Base-by-base conservation (phyloP, 805 yeast species). In the Candida succiphila region DNA sequence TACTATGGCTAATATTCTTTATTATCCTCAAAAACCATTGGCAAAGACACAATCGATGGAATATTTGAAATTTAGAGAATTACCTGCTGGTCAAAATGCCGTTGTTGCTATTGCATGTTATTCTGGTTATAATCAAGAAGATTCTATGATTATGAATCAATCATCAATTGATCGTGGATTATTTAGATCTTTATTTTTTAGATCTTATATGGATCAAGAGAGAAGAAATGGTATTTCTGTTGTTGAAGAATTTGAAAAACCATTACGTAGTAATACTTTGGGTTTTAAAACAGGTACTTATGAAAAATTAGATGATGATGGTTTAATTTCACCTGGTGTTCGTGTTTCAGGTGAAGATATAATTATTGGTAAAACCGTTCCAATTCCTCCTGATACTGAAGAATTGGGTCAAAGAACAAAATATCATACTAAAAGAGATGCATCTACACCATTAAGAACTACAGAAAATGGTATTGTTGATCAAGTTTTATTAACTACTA, bases 71-170 rank as follows among this genome's bases (percentile, higher is more conserved):
- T 92, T 92, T 67, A 75, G 98, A 67, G 98, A 92, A 61, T 69
- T 92, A 42, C 98, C 98, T 25, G 98, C 98, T 39, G 98, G 98
- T 38, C 98, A 92, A 66, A 92, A 92, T 56, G 98, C 98, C 19
- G 78, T 92, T 60, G 98, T 92, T 30, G 98, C 98, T 20, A 92
- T 92, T 69, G 75, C 94, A 29, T 92, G 98, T 73, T 92, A 92
- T 63, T 84, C 95, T 27, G 98, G 98, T 54, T 92, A 92, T 63
- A 92, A 92, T 61, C 98, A 92, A 70, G 98, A 92, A 81, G 98
- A 92, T 81, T 92, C 98, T 27, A 86, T 92, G 92, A 92, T 92
- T 66, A 92, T 92, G 98, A 92, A 92, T 60, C 98, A 92, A 67
- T 81, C 95, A 9, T 84, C 95, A 25, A 92, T 92, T 54, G 98